Evolutionary conservation across 257 asterid species (phyloP), one percentile per base, ranked within the genome.

Genomic region (Sherardia arvensis): DNA sequence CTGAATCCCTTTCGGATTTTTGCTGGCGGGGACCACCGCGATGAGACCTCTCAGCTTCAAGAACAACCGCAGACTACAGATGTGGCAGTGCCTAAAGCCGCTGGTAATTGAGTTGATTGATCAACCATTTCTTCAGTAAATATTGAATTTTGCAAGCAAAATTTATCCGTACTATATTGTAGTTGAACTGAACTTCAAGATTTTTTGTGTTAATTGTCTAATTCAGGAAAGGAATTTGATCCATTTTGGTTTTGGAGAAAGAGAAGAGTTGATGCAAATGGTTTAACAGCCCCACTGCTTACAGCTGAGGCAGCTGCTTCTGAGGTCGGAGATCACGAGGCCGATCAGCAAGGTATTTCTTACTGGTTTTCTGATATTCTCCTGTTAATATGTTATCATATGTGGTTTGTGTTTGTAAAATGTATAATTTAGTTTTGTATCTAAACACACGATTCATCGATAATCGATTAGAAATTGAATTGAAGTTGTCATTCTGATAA

Each of bases 1-100:
- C 79, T 83, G 69, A 71, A 80, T 53, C 79, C 77, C 6, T 76
- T 83, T 18, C 59, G 66, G 4, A 27, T 79, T 23, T 83, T 85
- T 30, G 74, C 34, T 21, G 59, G 61, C 51, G 47, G 60, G 15
- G 69, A 12, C 10, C 36, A 12, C 10, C 36, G 55, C 27, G 76
- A 62, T 9, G 29, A 23, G 57, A 62, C 33, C 32, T 26, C 1
- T 32, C 63, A 30, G 47, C n/a, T 30, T 21, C 64, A 17, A 14
- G 51, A 43, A 45, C 51, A 43, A 20, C 51, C 20, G 51, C 51
- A 7, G 17, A 4, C 51, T 14, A 4, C 51, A 43, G 51, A 43
- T 38, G 47, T 11, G 18, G 47, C 18, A 18, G 47, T 0, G n/a
- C 51, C 51, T 43, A 17, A 43, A 43, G n/a, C 51, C 21, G 1